A percentile compares a stretch with the other conserved stretches of the same genome.
Evolutionary conservation across 2,329 filamentous ascomycete genomes (phyloP).

Genomic region (Acarospora socialis): DNA sequence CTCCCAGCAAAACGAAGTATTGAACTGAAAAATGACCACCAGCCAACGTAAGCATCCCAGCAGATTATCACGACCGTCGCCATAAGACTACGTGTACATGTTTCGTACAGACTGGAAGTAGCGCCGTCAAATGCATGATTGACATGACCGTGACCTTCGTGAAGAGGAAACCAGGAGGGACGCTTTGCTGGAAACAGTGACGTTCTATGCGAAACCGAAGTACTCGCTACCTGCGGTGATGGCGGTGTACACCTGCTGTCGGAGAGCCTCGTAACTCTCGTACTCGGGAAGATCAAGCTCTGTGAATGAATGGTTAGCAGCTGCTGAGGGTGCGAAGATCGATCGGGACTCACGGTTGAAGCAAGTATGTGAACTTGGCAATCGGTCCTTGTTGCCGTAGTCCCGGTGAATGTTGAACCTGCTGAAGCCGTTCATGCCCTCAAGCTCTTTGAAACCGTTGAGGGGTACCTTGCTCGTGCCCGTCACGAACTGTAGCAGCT

Average conservation of each 20-base stretch:
- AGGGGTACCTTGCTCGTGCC: constrained; percentile 96
- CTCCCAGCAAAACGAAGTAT: no score
- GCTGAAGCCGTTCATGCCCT: constrained; percentile 97
- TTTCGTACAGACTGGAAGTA: no score
- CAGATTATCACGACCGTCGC: no score
- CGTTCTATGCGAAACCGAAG: constrained; percentile 79
- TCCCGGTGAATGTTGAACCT: constrained; percentile 98
- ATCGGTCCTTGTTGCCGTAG: constrained; percentile 87
- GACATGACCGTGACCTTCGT: constrained; percentile 8
- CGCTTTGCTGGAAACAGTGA: constrained; percentile 4
- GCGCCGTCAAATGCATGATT: no score
- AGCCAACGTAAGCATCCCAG: no score
- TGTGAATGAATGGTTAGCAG: constrained; percentile 33
- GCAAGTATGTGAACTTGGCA: constrained; percentile 94
- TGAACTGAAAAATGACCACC: no score
- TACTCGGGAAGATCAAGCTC: constrained; percentile 98
- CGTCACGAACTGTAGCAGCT: constrained; percentile 93
- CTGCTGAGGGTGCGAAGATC: constrained; percentile 2
- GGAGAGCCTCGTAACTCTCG: constrained; percentile 82
- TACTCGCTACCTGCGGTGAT: constrained; percentile 97
- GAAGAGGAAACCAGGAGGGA: constrained; percentile 4
- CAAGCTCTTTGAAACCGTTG: constrained; percentile 96
- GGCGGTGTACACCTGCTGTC: constrained; percentile 79
- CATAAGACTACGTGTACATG: no score
- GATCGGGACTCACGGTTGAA: constrained; percentile 75